A percentile compares a stretch with the other conserved stretches of the same genome.
Conservation (phyloP, 108 stramenopile genomes). For the Parmales sp. region DNA sequence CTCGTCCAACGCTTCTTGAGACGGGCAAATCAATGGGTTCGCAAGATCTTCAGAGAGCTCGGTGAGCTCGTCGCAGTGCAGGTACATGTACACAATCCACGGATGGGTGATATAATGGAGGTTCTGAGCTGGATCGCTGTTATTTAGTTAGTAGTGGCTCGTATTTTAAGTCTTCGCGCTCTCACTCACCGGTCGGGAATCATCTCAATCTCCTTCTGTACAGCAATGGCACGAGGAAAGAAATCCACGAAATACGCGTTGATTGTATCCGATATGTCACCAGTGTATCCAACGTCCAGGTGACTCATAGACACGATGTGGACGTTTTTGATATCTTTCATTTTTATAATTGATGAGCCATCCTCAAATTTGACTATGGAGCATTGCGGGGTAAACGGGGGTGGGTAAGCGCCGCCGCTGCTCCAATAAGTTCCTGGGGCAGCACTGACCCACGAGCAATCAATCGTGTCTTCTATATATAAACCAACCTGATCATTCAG, state of each 20-base stretch:
- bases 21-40: background rate
- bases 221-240: background rate
- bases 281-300: background rate
- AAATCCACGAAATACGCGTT: background rate
- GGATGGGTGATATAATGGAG: background rate
- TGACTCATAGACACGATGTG: background rate
- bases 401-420: too few species aligned
- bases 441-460: too few species aligned
- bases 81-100: background rate
- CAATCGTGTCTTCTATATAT: too few species aligned
- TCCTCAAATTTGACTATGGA: background rate
- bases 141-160: too few species aligned
- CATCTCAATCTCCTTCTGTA: background rate
- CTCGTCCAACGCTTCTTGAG: background rate
- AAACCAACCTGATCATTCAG: too few species aligned
- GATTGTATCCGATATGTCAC: background rate
- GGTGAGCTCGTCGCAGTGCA: background rate
- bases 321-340: background rate
- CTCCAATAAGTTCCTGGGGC: too few species aligned
- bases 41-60: background rate
- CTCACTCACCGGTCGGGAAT: too few species aligned
- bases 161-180: too few species aligned
- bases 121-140: background rate
- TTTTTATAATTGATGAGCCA: background rate
- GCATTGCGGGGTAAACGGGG: background rate